Evolutionary conservation across 208 protist species (phyloP), one percentile per base, ranked within the genome.

Genomic region (Leishmania amazonensis): DNA sequence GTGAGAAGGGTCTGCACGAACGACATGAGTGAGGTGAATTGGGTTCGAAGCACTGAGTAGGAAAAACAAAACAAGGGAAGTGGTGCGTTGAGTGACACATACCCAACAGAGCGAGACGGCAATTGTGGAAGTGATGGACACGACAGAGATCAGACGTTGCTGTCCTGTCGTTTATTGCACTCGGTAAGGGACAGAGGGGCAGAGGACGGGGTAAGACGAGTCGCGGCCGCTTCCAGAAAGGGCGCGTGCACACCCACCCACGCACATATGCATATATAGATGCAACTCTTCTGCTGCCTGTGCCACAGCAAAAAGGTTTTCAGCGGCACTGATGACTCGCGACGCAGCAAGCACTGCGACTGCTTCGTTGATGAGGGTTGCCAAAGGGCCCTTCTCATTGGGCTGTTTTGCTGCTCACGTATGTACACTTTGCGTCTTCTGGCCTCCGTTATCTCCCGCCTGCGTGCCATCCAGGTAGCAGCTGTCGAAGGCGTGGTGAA

Each of bases 1-100:
- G 81, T 78, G 54, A 91, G 87, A 0, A 91, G 83, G 21, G 81
- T 81, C 71, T 93, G 83, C 2, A 89, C 75, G 68, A 87, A 88
- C 3, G 87, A 90, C 87, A 88, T 88, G 17, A 8, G 35, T 24
- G 2, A 11, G 35, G 58, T 75, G 72, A 58, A 62, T 24, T 38
- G 58, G 15, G 54, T 78, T 2, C 42, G 53, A 24, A 13, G 42
- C 42, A 19, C 19, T 53, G 15, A 31, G 5, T 51, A 73, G 68
- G 24, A 42, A 15, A 11, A n/a, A 17, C 17, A n/a, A 17, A 73
- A 51, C 3, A 71, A 13, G 35, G 24, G 17, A 38, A 71, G 31
- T 42, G 31, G 38, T 73, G 68, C 3, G 21, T 73, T 15, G 21
- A 15, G 3, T 13, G 6, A 51, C 0, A 53, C 24, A n/a, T 28